Base-by-base conservation (phyloP, 805 yeast species). In the Cyberlindnera xylosilytica region DNA sequence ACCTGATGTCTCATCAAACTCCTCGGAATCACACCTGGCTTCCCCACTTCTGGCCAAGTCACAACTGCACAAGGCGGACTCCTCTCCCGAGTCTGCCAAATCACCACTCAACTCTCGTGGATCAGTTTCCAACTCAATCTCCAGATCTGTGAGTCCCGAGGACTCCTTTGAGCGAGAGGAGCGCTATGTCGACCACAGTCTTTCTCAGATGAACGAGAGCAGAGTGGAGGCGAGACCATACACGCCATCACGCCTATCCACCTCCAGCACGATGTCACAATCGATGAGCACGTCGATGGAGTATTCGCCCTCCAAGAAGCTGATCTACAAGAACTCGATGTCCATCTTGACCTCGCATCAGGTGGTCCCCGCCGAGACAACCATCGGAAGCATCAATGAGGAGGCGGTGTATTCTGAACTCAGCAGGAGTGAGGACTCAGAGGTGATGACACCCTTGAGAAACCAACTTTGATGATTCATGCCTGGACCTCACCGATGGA, bases 91-190 rank as follows among this genome's bases (percentile, higher is more conserved):
- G 17, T 16, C 24, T 4, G n/a, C 9, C 10, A 34, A 34, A 17
- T 23, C 34, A 4, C 17, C 22, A 4, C 23, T 13, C 8, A 12
- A 18, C 18, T 26, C 22, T 23, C 4, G 15, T 18, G 20, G 15
- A 19, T 32, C 26, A 13, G 19, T 30, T 15, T 36, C 45, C 2
- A n/a, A 20, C 6, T 34, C 45, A 6, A 34, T 35, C 17, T 35
- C 50, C 17, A 34, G 47, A 31, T 42, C 50, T 2, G 18, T 20
- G 11, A 37, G 39, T 16, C 51, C 54, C 3, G 54, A 49, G 33
- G 52, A 52, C 29, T 53, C 59, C 12, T 53, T 54, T 36, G 59
- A 54, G 38, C 42, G 49, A 29, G 50, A 46, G 18, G 59, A 54
- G 30, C 31, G 43, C 5, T 20, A 23, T 3, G 17, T 53, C 9